Percentiles rank a stretch among this genome's conserved stretches.
phyloP scores from a whole-genome alignment of 1,284 basidiomycete genomes.

The Quambalaria eucalypti region DNA sequence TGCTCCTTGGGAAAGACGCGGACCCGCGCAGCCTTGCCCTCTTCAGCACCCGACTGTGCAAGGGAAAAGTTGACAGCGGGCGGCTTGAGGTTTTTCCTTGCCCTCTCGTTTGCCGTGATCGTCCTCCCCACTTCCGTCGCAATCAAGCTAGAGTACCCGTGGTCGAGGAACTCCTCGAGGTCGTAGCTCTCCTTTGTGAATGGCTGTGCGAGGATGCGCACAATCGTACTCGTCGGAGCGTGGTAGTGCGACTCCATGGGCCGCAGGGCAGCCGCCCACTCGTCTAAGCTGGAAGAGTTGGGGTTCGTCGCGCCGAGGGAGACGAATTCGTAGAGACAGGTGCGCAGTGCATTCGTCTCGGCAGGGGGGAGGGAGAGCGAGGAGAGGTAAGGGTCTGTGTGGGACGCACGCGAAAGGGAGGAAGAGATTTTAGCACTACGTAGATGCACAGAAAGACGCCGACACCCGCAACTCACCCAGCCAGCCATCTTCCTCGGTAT shows the following conservation, averaged over 20 bases:
- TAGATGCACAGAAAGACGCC: neutral
- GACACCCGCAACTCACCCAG: neutral
- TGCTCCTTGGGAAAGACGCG: neutral
- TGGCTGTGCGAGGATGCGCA: constrained; percentile 75
- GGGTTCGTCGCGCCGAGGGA: constrained; percentile 53
- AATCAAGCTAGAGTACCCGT: constrained; percentile 76
- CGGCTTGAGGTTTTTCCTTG: neutral
- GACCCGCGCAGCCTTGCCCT: neutral
- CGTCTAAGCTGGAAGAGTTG: neutral
- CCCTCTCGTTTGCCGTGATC: neutral
- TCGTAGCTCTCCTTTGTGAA: constrained; percentile 84
- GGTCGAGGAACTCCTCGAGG: constrained; percentile 94
- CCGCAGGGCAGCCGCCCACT: too few relatives aligned
- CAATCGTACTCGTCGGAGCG: constrained; percentile 69
- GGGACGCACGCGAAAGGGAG: neutral
- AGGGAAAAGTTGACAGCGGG: neutral
- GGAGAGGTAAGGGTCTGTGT: neutral
- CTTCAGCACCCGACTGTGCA: neutral
- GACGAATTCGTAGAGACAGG: constrained; percentile 84
- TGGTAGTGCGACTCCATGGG: constrained; percentile 64
- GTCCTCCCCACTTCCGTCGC: constrained; percentile 39
- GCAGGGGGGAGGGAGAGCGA: constrained; percentile 55
- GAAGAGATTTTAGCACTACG: too few relatives aligned
- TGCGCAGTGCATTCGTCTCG: constrained; percentile 67
- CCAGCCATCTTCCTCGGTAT: constrained; percentile 9